These are phyloP conservation scores for Pythium sp. DNA, from an alignment of 352 stramenopile genomes.

Conservation along the genomic window DNA sequence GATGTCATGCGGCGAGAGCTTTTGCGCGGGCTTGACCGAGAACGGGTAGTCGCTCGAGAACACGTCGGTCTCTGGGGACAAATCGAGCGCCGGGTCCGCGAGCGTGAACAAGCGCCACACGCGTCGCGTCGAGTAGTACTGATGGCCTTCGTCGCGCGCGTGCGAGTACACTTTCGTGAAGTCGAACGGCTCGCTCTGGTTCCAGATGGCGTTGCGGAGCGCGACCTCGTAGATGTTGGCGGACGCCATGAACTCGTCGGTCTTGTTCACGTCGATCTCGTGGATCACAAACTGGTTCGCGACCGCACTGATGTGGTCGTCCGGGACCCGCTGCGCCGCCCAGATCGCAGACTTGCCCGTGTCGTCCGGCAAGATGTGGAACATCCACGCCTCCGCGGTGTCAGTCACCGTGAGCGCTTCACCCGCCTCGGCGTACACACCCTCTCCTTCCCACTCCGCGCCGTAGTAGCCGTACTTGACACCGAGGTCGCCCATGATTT, in stretches of 20 bases:
- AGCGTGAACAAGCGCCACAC: conserved; percentile 90
- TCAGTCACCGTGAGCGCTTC: conserved; percentile 92
- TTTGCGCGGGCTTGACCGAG: conserved; percentile 53
- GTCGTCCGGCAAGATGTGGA: conserved; percentile 94
- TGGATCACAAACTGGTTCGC: conserved; percentile 96
- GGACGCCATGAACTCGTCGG: conserved; percentile 87
- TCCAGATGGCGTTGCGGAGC: conserved; percentile 81
- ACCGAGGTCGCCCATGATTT: conserved; percentile 93
- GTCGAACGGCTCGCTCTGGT: conserved; percentile 70
- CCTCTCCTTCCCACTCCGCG: conserved; percentile 69
- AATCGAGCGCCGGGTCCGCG: conserved; percentile 57
- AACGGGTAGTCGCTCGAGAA: conserved; percentile 87
- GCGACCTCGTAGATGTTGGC: conserved; percentile 87
- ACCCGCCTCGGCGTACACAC: conserved; percentile 67
- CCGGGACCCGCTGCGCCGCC: conserved; percentile 90
- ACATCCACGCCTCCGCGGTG: conserved; percentile 91
- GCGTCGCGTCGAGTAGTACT: conserved; percentile 87
- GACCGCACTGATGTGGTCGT: conserved; percentile 82
- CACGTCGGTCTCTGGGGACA: conserved; percentile 75
- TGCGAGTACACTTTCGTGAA: conserved; percentile 87
- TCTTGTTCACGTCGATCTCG: conserved; percentile 71
- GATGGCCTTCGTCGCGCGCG: conserved; percentile 47
- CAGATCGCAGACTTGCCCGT: conserved; percentile 91
- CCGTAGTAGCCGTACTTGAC: conserved; percentile 93
- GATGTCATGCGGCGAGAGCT: conserved; percentile 79